Base-by-base conservation (phyloP, 768 basidiomycete genomes). In the Termitomyces sp. region DNA sequence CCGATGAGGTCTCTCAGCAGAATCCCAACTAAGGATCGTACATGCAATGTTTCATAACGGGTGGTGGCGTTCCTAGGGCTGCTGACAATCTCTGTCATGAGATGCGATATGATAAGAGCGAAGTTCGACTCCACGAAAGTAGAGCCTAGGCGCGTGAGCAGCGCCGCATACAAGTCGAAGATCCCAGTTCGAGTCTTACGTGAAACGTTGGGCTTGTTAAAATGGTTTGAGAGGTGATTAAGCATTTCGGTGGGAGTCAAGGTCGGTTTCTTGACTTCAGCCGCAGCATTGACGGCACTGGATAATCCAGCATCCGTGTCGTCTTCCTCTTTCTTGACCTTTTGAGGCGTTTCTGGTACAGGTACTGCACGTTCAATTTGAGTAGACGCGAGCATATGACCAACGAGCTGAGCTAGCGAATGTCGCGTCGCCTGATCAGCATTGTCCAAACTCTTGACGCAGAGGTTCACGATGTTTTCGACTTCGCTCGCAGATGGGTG, bases 1-100 rank as follows among this genome's bases (percentile, higher is more conserved):
- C 92, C 94, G 48, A 99, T 86, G 32, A 98, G 81, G 66, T 97
- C 93, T 55, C 94, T 80, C 33, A 98, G 74, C 12, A 98, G 67
- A 36, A 94, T 82, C 2, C 86, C 88, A 32, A 94, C 88, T 16
- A 92, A 76, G 35, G 86, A 87, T 36, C 94, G 80, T 3, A 89
- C 79, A 11, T 90, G 77, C 2, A 98, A 71, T 1, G 80, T 80
- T 36, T 98, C 96, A 69, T 93, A 90, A 63, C 90, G 81, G 7
- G 85, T 82, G 13, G 74, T 68, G 7, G 76, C 69, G 46, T 79
- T 87, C 48, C 85, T 79, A 3, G 82, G 79, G 63, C 79, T 81
- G 16, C 84, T 80, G 22, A 94, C 84, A 48, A 97, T 82, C 60
- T 96, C 94, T 11, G 74, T 78, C 75, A 94, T 82, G 59, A 98